Evolutionary conservation across 441 rosid genomes (phyloP), one percentile per base, ranked within the genome.

Genomic region (Mallotus repandus): DNA sequence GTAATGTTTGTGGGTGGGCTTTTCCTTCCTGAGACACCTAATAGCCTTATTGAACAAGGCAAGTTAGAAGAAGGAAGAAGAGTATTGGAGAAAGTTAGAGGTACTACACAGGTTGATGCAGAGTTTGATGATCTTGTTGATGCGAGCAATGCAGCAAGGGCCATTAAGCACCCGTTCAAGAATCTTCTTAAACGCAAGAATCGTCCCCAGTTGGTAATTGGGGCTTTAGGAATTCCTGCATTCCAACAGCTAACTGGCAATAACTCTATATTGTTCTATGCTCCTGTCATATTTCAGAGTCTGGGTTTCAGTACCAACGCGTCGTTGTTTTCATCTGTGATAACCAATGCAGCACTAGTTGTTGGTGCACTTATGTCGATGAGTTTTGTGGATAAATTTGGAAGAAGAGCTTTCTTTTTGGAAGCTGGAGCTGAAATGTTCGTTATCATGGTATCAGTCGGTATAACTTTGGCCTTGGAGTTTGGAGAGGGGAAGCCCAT

Each of bases 341-440:
- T 94, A 9, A 94, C 96, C 4, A 86, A 88, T 57, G 84, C 79
- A 41, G 93, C 92, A 0, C 88, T 94, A 1, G 93, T 89, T 13
- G 41, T 88, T 0, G 97, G 87, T 0, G 82, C 96, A 0, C 68
- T 88, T 45, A 86, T 94, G 64, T 91, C 98, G 8, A 92, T 90
- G 95, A 73, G 73, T 35, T 79, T 85, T 1, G 97, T 90, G 35
- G 94, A 92, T 73, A 91, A 77, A 81, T 85, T 87, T 46, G 97
- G 95, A 53, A 84, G 98, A 77, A 79, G 97, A 79, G 81, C 84
- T 63, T 89, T 94, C 86, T 93, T 94, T 76, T 80, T 94, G 59
- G 98, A 91, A 81, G 97, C 97, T 49, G 93, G 98, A n/a, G 15
- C 61, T 4, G 96, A 91, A 75, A 91, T 91, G 96, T 81, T 91